These are phyloP conservation scores for Torrubiella hemipterigena DNA, from an alignment of 2,329 filamentous ascomycete species.

Conservation along the genomic window DNA sequence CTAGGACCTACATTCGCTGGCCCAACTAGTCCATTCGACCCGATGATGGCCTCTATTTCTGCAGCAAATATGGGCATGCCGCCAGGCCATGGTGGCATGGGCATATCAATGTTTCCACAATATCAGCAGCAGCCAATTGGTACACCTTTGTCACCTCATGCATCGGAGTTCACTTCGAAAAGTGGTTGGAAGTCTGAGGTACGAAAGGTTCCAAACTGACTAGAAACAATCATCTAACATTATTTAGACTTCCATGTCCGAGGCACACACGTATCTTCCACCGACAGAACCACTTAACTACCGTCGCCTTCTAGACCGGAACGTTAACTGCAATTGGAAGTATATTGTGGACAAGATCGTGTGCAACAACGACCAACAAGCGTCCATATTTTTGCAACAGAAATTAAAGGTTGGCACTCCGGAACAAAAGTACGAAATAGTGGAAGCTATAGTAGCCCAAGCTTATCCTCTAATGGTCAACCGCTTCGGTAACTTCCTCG, in stretches of 20 bases:
- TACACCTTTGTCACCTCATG: slow-evolving; percentile 59
- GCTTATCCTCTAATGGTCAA: slow-evolving; percentile 97
- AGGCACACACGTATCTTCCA: slow-evolving; percentile 68
- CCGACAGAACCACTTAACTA: slow-evolving; percentile 93
- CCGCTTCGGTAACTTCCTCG: slow-evolving; percentile 94
- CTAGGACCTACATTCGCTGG: slow-evolving; percentile 22
- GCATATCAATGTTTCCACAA: slow-evolving; percentile 29
- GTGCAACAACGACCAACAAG: slow-evolving; percentile 97
- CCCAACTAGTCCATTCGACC: slow-evolving; percentile 21
- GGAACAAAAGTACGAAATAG: slow-evolving; percentile 95
- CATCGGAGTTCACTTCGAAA: slow-evolving; percentile 58
- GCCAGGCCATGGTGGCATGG: slow-evolving; percentile 24
- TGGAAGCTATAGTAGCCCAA: slow-evolving; percentile 89
- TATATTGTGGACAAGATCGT: slow-evolving; percentile 99
- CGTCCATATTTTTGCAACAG: slow-evolving; percentile 96
- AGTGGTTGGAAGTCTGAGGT: slow-evolving; percentile 45
- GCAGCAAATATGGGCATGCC: slow-evolving; percentile 18
- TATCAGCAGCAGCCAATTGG: slow-evolving; percentile 47
- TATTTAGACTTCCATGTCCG: slow-evolving; percentile 32
- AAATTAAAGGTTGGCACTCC: slow-evolving; percentile 94
- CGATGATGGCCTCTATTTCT: slow-evolving; percentile 21
- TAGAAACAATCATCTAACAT: slow-evolving; percentile 7
- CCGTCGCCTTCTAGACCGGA: slow-evolving; percentile 84
- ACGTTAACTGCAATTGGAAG: slow-evolving; percentile 97
- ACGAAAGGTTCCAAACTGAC: slow-evolving; percentile 11